Conservation (phyloP, 371 early-diverging fungal genomes). For the Thermomucor indicae-seudaticae region DNA sequence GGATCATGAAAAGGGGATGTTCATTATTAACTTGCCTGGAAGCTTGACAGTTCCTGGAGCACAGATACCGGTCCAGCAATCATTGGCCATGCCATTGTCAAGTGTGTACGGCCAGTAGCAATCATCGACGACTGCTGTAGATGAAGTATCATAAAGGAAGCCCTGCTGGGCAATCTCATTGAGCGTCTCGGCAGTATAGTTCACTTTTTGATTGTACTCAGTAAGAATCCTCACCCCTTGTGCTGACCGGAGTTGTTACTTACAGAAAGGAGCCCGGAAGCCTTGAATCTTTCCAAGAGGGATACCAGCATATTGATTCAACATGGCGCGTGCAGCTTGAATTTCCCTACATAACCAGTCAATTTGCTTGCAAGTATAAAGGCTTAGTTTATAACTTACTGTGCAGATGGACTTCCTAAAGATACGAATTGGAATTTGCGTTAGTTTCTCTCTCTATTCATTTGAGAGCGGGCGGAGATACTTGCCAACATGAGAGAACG, state of each 20-base stretch:
- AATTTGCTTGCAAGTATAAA: slow-evolving; percentile 3
- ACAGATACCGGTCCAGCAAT: slow-evolving; percentile 67
- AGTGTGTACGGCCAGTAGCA: slow-evolving; percentile 75
- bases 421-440: neutral
- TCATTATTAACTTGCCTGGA: slow-evolving; percentile 31
- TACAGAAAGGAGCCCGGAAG: slow-evolving; percentile 69
- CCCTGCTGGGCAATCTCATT: slow-evolving; percentile 53
- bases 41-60: slow-evolving; percentile 36
- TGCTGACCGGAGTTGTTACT: slow-evolving; percentile 2
- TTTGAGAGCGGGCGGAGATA: slow-evolving; percentile 16
- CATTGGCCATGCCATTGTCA: slow-evolving; percentile 68
- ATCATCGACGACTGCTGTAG: slow-evolving; percentile 49
- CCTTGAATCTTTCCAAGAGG: slow-evolving; percentile 66
- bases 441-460: slow-evolving; percentile 24
- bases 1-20: neutral
- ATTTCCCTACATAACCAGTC: too few species aligned
- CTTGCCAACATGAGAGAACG: slow-evolving; percentile 60
- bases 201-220: slow-evolving; percentile 26
- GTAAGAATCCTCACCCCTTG: neutral
- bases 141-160: slow-evolving; percentile 63
- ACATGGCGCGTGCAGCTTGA: slow-evolving; percentile 48
- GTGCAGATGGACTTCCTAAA: slow-evolving; percentile 32
- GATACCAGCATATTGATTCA: slow-evolving; percentile 61
- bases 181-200: slow-evolving; percentile 58
- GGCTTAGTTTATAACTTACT: slow-evolving; percentile 19